Evolutionary conservation across 2,329 filamentous ascomycete genomes (phyloP), one percentile per base, ranked within the genome.

Genomic region (Dryadomyces quercivorus): DNA sequence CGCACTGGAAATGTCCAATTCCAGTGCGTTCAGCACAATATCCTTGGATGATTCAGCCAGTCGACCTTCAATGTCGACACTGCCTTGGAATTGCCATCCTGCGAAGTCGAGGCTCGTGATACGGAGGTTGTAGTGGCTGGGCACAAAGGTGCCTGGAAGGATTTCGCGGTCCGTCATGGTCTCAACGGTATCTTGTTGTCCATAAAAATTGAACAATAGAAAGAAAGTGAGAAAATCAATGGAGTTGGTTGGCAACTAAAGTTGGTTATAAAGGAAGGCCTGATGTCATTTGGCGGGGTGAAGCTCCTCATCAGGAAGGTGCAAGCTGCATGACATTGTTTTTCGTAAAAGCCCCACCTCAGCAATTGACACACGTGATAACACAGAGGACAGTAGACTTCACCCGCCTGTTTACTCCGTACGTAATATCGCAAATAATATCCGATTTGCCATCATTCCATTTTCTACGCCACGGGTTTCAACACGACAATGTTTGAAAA

Each of bases 1-100:
- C 60, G 76, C 74, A 45, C 74, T 75, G 59, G 83, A 76, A 43
- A 97, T 78, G 65, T 87, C 86, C 63, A 98, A 78, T 67, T 95
- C 84, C 64, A 93, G 81, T 46, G 86, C 77, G 70, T 98, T 98
- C 68, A 97, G 74, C 45, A 87, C 81, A 58, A 98, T 82, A 61
- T 89, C 80, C 63, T 80, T 87, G 60, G 85, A 86, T 38, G 83
- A 72, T 66, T 84, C 81, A 61, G 77, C 76, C 67, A 97, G 77
- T 56, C 85, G 81, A 56, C 85, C 77, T 61, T 86, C 79, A 67
- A 98, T 94, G 60, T 68, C 70, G 58, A 96, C 88, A 20, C 77
- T 82, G 60, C 93, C 93, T 72, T 92, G 82, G 74, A 92, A 98
- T 57, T 79, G 82, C 84, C 81, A 84, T 53, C 71, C 69, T 57